Evolutionary conservation across 2,329 filamentous ascomycete genomes (phyloP), one percentile per base, ranked within the genome.

Genomic region (Fusarium fujikuroi): DNA sequence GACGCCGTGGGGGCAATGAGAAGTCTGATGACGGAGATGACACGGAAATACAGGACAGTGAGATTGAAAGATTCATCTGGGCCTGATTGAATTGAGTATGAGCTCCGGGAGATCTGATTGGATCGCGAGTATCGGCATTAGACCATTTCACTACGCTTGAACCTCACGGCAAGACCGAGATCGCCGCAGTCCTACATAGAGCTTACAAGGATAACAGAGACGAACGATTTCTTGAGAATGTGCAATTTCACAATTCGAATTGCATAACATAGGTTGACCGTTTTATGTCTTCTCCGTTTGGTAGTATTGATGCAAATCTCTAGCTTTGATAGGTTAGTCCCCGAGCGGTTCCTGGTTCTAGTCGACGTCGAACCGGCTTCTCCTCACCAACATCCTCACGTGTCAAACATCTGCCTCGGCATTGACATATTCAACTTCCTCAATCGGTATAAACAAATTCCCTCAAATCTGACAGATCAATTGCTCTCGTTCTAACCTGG

Each of bases 371-470:
- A 50, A 59, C 56, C 14, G 30, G 30, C 54, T 66, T 63, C 65
- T 64, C n/a, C 30, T 69, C 59, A 43, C 39, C 12, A 47, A 19
- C 64, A 69, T 40, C 25, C 66, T 69, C 66, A 69, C 66, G 36
- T 69, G 66, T 59, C 10, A 53, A 56, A 14, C 39, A 34, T 32
- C 23, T 63, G 64, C 66, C 66, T 69, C 66, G 66, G 66, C 66
- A 65, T 30, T 54, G 19, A 30, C 34, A 52, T 52, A 43, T 52
- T 36, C 59, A 69, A 32, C 66, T 69, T 69, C 65, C 65, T 65
- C 40, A 69, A 64, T 53, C 11, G 52, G 66, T 23, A 69, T 42
- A 65, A 60, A 47, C 32, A 59, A 66, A 69, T 57, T 69, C 56
- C 49, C 68, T 43, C 65, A 70, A 52, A 57, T 37, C 28, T 32